A percentile compares a stretch with the other conserved stretches of the same genome.
phyloP scores from a whole-genome alignment of 495 filamentous ascomycete genomes.

The Acidomyces sp. region DNA sequence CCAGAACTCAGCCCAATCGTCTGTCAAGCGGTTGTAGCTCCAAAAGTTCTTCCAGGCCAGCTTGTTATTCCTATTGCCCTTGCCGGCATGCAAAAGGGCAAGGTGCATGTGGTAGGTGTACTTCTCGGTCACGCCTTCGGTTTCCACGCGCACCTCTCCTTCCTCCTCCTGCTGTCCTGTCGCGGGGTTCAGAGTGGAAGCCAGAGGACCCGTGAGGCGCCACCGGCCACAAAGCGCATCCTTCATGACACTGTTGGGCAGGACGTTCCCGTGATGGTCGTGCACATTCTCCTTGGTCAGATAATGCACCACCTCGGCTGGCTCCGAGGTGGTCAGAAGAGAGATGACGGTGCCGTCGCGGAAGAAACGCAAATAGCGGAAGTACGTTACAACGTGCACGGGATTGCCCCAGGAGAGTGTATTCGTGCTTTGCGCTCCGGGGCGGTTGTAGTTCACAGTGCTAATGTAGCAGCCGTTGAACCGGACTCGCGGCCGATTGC shows the following conservation, averaged over 20 bases:
- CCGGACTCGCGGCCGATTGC: conserved; percentile 67
- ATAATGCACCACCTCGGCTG: conserved; percentile 67
- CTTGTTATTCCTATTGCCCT: conserved; percentile 58
- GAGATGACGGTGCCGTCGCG: conserved; percentile 72
- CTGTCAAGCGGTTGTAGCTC: conserved; percentile 78
- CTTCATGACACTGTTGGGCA: conserved; percentile 40
- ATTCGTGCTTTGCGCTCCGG: conserved; percentile 51
- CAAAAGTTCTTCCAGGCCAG: conserved; percentile 81
- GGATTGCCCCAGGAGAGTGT: conserved; percentile 62
- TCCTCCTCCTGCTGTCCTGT: conserved; percentile 34
- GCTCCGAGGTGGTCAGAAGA: conserved; percentile 66
- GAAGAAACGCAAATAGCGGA: conserved; percentile 90
- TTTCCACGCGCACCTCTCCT: conserved; percentile 69
- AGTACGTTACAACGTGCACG: conserved; percentile 94
- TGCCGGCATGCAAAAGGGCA: conserved; percentile 45
- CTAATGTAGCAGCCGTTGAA: conserved; percentile 93
- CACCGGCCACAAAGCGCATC: conserved; percentile 49
- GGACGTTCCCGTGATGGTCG: conserved; percentile 23
- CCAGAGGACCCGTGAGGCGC: conserved; percentile 37
- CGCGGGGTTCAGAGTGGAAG: background rate
- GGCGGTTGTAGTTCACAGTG: conserved; percentile 85
- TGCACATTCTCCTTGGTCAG: conserved; percentile 33
- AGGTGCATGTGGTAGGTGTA: conserved; percentile 76
- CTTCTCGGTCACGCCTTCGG: conserved; percentile 61
- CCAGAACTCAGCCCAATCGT: conserved; percentile 79